A percentile compares a stretch with the other conserved stretches of the same genome.
Evolutionary conservation across 192 early-diverging fungal genomes (phyloP).

Genomic region (Coemansia sp.): DNA sequence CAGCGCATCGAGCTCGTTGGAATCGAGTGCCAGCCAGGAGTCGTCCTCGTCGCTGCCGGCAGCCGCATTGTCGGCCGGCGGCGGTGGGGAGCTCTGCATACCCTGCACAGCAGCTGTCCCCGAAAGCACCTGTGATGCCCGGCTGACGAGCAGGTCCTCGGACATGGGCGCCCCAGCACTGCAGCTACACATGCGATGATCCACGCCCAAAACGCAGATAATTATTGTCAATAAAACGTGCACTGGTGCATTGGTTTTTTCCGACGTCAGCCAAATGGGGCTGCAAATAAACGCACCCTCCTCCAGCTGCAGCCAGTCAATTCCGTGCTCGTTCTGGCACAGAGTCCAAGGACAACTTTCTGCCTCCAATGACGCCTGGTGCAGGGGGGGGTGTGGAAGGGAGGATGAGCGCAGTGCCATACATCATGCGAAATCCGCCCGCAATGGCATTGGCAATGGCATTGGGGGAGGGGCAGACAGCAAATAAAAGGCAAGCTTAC

Average conservation of each 20-base stretch:
- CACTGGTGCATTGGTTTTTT: constrained; percentile 4
- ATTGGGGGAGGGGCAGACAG: not conserved
- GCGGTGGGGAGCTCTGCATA: not conserved
- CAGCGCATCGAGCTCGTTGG: constrained; percentile 33
- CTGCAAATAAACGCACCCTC: constrained; percentile 7
- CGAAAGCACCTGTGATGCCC: constrained; percentile 6
- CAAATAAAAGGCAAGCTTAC: not conserved
- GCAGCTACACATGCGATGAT: constrained; percentile 13
- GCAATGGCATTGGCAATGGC: no score
- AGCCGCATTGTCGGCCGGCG: not conserved
- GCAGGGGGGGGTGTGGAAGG: no score
- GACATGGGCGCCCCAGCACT: constrained; percentile 6
- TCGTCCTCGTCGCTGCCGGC: constrained; percentile 32
- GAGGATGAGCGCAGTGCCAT: no score
- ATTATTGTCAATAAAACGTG: not conserved
- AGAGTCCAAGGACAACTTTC: no score
- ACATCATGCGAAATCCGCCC: no score
- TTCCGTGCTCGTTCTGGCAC: no score
- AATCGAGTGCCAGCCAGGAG: constrained; percentile 40
- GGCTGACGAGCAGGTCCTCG: constrained; percentile 7
- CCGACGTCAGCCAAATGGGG: not conserved
- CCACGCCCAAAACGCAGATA: constrained; percentile 3
- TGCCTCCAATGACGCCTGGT: no score
- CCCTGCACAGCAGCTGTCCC: not conserved
- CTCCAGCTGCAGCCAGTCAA: no score